Conservation (phyloP, 2,329 filamentous ascomycete genomes). For the Calonectria fujianensis region DNA sequence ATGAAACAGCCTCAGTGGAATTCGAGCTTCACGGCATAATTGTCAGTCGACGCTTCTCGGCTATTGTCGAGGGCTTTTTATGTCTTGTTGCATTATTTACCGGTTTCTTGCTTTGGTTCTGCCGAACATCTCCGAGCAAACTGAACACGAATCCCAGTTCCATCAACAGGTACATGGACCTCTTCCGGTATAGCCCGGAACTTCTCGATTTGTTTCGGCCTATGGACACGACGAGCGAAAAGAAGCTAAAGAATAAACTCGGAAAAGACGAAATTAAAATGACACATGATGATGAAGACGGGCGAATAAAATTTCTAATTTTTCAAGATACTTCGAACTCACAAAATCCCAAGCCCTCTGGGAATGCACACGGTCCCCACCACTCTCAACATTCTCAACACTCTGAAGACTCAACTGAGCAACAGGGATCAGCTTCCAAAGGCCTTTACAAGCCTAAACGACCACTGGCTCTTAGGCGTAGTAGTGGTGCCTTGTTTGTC, state of each 20-base stretch:
- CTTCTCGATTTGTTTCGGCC: constrained; percentile 27
- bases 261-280: constrained; percentile 46
- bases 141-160: constrained; percentile 55
- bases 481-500: constrained; percentile 46
- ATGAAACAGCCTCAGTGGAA: constrained; percentile 40
- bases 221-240: constrained; percentile 43
- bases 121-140: constrained; percentile 29
- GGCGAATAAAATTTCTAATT: background rate
- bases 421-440: constrained; percentile 14
- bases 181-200: constrained; percentile 47
- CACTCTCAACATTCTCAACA: background rate
- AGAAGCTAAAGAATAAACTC: constrained; percentile 30
- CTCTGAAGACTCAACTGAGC: background rate
- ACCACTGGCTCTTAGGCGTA: constrained; percentile 48
- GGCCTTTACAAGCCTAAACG: constrained; percentile 52
- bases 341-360: background rate
- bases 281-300: background rate
- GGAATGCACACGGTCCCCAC: background rate
- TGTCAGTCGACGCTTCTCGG: constrained; percentile 58
- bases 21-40: constrained; percentile 55
- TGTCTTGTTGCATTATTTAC: constrained; percentile 48
- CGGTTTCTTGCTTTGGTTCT: constrained; percentile 46
- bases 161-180: constrained; percentile 44
- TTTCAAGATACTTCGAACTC: background rate
- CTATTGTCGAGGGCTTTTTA: constrained; percentile 56